A percentile compares a stretch with the other conserved stretches of the same genome.
These are phyloP conservation scores for Plasmodium inui DNA, from an alignment of 169 alveolate species.

Conservation along the genomic window DNA sequence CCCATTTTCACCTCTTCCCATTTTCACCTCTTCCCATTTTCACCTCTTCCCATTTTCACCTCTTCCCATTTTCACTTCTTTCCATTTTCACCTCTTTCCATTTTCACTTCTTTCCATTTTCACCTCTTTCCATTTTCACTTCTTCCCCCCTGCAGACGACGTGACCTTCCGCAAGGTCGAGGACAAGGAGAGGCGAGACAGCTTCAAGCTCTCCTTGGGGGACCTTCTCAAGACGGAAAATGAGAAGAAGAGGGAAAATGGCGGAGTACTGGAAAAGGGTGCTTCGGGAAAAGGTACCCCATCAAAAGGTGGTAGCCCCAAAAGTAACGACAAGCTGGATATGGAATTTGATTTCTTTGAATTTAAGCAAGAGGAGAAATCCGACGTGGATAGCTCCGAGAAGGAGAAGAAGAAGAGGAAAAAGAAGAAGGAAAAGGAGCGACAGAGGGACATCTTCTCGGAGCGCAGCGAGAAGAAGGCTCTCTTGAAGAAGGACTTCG, in stretches of 20 bases:
- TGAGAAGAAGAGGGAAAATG: slow-evolving; percentile 4
- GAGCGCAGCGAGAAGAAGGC: not conserved
- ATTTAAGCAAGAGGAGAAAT: slow-evolving; percentile 16
- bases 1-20: slow-evolving; percentile 78
- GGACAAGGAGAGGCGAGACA: not conserved
- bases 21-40: not conserved
- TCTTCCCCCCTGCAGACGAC: slow-evolving; percentile 10
- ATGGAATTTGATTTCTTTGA: slow-evolving; percentile 67
- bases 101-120: not conserved
- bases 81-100: slow-evolving; percentile 71
- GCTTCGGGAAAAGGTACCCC: not conserved
- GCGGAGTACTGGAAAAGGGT: not conserved
- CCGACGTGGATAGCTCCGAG: not conserved
- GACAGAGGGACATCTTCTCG: not conserved
- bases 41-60: not conserved
- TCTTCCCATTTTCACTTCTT: too few species aligned
- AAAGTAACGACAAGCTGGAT: slow-evolving; percentile 23
- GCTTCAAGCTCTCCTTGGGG: slow-evolving; percentile 8
- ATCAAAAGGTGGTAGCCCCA: not conserved
- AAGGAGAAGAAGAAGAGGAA: not conserved
- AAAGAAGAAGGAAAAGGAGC: not conserved
- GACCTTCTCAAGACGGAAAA: slow-evolving; percentile 35
- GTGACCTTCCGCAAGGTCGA: slow-evolving; percentile 19
- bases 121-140: too few species aligned
- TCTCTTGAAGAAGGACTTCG: not conserved